phyloP scores from a whole-genome alignment of 805 yeast genomes.

The Candida takata region DNA sequence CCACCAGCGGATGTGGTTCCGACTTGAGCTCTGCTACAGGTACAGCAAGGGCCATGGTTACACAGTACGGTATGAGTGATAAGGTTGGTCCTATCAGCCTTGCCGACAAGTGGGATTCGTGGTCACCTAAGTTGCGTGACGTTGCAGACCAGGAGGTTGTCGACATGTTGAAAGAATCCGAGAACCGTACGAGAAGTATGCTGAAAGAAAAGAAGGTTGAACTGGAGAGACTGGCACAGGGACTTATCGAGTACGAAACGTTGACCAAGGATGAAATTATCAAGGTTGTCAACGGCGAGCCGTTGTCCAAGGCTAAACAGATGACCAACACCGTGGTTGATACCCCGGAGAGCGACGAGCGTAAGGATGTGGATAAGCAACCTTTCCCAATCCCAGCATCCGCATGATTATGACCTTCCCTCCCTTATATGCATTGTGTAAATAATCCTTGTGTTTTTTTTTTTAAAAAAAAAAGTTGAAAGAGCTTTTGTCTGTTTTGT shows the following conservation, averaged over 20 bases:
- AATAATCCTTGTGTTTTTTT: too few species aligned
- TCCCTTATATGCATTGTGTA: too few species aligned
- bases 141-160: conserved; percentile 92
- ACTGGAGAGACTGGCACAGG: conserved; percentile 83
- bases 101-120: conserved; percentile 86
- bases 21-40: conserved; percentile 86
- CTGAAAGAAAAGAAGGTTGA: conserved; percentile 58
- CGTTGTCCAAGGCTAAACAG: conserved; percentile 58
- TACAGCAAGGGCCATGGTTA: conserved; percentile 95
- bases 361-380: conserved; percentile 29
- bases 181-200: conserved; percentile 67
- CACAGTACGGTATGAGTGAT: conserved; percentile 94
- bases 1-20: conserved; percentile 91
- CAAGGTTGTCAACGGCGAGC: conserved; percentile 74
- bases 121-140: conserved; percentile 87
- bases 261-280: conserved; percentile 87
- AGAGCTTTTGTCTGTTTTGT: neutral
- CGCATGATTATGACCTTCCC: conserved; percentile 9
- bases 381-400: conserved; percentile 25
- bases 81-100: conserved; percentile 87
- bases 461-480: too few species aligned
- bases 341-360: conserved; percentile 39
- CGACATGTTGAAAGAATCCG: conserved; percentile 64
- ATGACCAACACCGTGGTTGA: conserved; percentile 72
- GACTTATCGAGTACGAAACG: conserved; percentile 91